A percentile compares a stretch with the other conserved stretches of the same genome.
These are phyloP conservation scores for Calonectria pseudoturangicola DNA, from an alignment of 2,329 filamentous ascomycete genomes.

Conservation along the genomic window DNA sequence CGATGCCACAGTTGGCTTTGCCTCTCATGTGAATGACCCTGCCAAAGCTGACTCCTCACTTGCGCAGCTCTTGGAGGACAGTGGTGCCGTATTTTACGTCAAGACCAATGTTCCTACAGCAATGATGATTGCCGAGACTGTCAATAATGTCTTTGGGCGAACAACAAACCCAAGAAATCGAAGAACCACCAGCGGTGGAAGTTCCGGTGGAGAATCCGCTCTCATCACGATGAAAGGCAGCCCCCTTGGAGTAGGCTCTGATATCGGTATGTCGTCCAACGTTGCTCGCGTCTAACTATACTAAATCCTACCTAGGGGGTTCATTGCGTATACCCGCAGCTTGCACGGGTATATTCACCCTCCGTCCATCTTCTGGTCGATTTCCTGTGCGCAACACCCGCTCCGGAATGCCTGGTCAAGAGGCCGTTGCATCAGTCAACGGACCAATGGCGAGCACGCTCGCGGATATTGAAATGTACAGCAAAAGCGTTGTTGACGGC, in stretches of 20 bases:
- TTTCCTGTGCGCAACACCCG: constrained; percentile 73
- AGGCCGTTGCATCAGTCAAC: constrained; percentile 78
- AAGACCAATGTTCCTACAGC: constrained; percentile 77
- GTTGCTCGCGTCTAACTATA: neutral
- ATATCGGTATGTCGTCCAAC: constrained; percentile 67
- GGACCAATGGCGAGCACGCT: constrained; percentile 76
- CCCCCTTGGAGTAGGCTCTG: constrained; percentile 77
- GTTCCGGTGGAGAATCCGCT: constrained; percentile 80
- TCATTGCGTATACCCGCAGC: constrained; percentile 73
- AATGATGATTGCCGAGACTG: constrained; percentile 81
- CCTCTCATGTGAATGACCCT: constrained; percentile 76
- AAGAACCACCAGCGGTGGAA: constrained; percentile 77
- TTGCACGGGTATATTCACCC: constrained; percentile 74
- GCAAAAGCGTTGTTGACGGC: constrained; percentile 68
- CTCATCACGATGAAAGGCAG: constrained; percentile 76
- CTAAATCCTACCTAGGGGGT: constrained; percentile 60
- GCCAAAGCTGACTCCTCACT: constrained; percentile 65
- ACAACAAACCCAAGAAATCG: constrained; percentile 78
- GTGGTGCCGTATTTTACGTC: constrained; percentile 73
- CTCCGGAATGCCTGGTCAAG: constrained; percentile 78
- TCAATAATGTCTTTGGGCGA: constrained; percentile 79
- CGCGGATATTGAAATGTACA: constrained; percentile 73
- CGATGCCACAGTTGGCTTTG: constrained; percentile 79
- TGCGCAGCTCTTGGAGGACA: constrained; percentile 63
- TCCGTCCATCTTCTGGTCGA: constrained; percentile 74